phyloP scores from a whole-genome alignment of 768 basidiomycete species.

The Porpolomopsis calyptriformis region DNA sequence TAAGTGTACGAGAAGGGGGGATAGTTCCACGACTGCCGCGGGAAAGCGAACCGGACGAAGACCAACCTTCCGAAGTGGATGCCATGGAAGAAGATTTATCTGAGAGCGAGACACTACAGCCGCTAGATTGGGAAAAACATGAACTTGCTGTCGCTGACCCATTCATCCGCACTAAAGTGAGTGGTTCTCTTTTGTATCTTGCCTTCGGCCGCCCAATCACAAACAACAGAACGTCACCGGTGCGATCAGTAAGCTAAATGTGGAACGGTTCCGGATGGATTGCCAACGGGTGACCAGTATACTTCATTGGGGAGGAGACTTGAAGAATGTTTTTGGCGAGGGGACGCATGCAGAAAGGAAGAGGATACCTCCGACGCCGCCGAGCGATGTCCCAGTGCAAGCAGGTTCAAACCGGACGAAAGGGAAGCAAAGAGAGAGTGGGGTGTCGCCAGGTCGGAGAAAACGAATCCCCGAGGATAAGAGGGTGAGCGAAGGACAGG shows the following conservation, averaged over 20 bases:
- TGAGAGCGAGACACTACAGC: not conserved
- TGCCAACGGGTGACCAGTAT: conserved; percentile 1
- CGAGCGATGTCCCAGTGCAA: too few species aligned
- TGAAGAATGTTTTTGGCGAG: not conserved
- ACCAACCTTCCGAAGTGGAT: not conserved
- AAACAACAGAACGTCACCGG: conserved; percentile 12
- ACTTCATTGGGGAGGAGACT: not conserved
- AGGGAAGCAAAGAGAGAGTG: too few species aligned
- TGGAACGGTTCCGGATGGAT: conserved; percentile 3
- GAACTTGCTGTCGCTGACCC: conserved; percentile 28
- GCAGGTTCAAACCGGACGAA: too few species aligned
- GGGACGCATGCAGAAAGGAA: not conserved
- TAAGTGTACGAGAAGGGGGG: conserved; percentile 34
- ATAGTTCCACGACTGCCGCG: conserved; percentile 16
- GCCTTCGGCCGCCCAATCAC: not conserved
- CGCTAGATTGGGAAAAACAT: conserved; percentile 1
- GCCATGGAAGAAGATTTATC: not conserved
- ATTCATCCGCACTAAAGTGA: conserved; percentile 30
- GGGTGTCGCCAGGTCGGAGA: too few species aligned
- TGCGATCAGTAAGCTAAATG: not conserved
- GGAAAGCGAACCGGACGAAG: not conserved
- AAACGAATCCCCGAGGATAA: too few species aligned
- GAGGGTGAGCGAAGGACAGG: too few species aligned
- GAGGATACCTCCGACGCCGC: too few species aligned
- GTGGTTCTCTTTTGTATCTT: not conserved